phyloP scores from a whole-genome alignment of 331 rosid species.

The Quercus phellos region DNA sequence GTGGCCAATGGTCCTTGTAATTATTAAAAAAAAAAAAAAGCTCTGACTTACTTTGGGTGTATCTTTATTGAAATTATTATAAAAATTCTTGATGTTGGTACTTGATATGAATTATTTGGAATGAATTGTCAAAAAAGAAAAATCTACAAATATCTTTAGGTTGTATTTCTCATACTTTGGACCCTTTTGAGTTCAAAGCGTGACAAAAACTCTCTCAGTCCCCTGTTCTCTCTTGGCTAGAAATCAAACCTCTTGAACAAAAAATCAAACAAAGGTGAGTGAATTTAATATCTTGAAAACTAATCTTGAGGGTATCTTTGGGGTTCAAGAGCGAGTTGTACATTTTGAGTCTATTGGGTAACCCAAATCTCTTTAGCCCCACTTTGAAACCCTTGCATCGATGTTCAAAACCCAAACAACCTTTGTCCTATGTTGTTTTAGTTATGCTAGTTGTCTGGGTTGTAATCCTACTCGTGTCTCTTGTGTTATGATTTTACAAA shows the following conservation, averaged over 20 bases:
- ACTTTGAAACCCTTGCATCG: constrained; percentile 36
- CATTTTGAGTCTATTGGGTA: constrained; percentile 40
- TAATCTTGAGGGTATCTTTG: constrained; percentile 52
- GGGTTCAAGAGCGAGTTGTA: constrained; percentile 37
- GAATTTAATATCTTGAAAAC: constrained; percentile 57
- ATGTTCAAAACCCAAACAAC: constrained; percentile 42
- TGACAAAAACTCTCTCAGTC: too few species aligned
- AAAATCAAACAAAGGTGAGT: constrained; percentile 21
- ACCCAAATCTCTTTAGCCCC: constrained; percentile 60
- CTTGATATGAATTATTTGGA: too few species aligned
- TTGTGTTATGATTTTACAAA: constrained; percentile 38
- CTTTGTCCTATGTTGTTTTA: constrained; percentile 17
- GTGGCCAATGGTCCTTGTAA: too few species aligned
- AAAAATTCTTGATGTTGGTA: too few species aligned
- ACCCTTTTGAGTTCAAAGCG: accelerated
- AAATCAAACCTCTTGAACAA: too few species aligned
- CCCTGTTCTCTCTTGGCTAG: too few species aligned
- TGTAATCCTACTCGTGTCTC: constrained; percentile 32
- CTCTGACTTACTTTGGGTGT: neutral
- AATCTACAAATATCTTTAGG: too few species aligned
- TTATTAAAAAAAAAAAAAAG: too few species aligned
- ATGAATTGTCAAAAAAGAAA: too few species aligned
- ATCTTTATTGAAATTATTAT: constrained; percentile 22
- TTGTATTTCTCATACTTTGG: too few species aligned
- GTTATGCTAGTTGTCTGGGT: constrained; percentile 26